Evolutionary conservation across 352 stramenopile species (phyloP), one percentile per base, ranked within the genome.

Genomic region (Pythium dissimile): DNA sequence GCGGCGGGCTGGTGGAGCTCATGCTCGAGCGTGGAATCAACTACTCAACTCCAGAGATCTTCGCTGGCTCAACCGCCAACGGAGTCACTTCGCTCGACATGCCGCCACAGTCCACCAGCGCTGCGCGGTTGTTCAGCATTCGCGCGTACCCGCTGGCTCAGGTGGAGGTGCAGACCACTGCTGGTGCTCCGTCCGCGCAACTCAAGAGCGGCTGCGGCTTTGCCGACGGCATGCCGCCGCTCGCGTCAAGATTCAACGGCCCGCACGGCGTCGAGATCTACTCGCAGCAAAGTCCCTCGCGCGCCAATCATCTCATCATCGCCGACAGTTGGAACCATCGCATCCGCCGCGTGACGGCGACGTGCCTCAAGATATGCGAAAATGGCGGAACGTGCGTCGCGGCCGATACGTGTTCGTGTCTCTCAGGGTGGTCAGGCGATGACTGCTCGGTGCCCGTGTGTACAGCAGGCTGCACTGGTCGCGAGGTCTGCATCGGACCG

Each of bases 271-370:
- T 96, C 35, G 77, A 77, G 42, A 74, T 89, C 24, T 91, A 85
- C 65, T 69, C 73, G 0, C 64, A 73, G 15, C 73, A 66, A 13
- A 75, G 71, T 21, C 83, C 77, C 18, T 85, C 71, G 51, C 74
- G 72, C n/a, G 75, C 74, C 12, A 53, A 79, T 15, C 56, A 89
- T 43, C 58, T 98, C 34, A 92, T 91, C 43, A 74, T 99, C 31
- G 89, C 95, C 8, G 96, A 99, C 68, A 88, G 80, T 32, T 77
- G 80, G n/a, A 98, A 98, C 56, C 84, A 98, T 75, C 77, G 80
- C 7, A 94, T 99, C 46, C 83, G 96, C n/a, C 76, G 68, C 7
- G 68, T 98, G 53, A 94, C 84, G 3, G 94, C 96, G 6, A 76
- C 66, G 9, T 99, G 96, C 67, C 78, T 84, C 41, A 96, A 97